Base-by-base conservation (phyloP, 2,329 filamentous ascomycete species). In the Fusarium virguliforme region DNA sequence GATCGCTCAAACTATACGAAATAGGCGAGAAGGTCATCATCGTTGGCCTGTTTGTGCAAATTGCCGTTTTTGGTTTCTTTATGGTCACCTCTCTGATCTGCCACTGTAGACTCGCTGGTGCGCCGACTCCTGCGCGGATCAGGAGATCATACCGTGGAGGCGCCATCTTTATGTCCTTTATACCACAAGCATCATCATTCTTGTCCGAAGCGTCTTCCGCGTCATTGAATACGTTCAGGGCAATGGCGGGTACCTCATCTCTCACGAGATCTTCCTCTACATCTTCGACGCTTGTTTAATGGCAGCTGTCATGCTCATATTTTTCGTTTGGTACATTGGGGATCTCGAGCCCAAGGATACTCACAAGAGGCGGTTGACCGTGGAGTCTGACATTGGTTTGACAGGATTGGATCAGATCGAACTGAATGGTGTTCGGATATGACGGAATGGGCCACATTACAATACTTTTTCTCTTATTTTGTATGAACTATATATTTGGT, bases 151-250 rank as follows among this genome's bases (percentile, higher is more conserved):
- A 6, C 72, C 75, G 0, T 81, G 80, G 80, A 70, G 70, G 26
- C 60, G 72, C 13, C 70, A 80, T 41, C 75, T 83, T 13, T 58
- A 62, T 24, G 74, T 77, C 3, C 75, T 83, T 1, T 80, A 81
- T 43, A 46, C 67, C 3, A 76, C 76, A 3, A 82, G 80, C 43
- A 51, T 68, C 0, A 70, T 86, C 7, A 86, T 87, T 59, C 77
- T 85, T 18, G 74, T 86, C 6, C 77, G 85, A 43, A 84, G 82
- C 54, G 67, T 85, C 22, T 85, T 86, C 57, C 80, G 85, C 7
- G 80, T 85, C 2, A 66, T 86, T 5, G 86, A 87, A 72, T 87
- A 87, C 63, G 64, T 81, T 0, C 78, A 83, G 65, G 84, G 84
- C 2, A 79, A 82, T 8, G 74, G 61, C 1, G 84, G 83, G 0